A percentile compares a stretch with the other conserved stretches of the same genome.
These are phyloP conservation scores for Beauveria sp. DNA, from an alignment of 2,329 filamentous ascomycete species.

Conservation along the genomic window DNA sequence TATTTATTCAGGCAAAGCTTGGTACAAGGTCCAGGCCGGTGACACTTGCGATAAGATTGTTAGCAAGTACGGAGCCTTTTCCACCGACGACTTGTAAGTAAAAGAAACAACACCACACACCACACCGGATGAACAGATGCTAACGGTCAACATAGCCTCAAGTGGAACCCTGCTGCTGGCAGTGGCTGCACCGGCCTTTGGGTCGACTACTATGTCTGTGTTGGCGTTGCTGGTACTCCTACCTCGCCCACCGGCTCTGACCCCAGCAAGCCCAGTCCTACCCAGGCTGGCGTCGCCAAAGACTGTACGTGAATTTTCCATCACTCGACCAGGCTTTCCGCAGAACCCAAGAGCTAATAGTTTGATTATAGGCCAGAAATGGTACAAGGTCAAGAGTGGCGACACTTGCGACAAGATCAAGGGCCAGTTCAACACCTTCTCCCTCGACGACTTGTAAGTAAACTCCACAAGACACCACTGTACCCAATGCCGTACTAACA, in stretches of 20 bases:
- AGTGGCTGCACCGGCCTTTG: slow-evolving; percentile 12
- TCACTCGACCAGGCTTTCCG: not conserved
- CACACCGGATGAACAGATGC: not conserved
- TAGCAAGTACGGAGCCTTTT: slow-evolving; percentile 18
- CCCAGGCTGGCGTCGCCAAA: slow-evolving; percentile 2
- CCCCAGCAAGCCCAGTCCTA: slow-evolving; percentile 10
- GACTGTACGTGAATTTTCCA: not conserved
- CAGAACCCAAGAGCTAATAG: not conserved
- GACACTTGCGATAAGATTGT: slow-evolving; percentile 13
- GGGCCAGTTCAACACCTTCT: slow-evolving; percentile 17
- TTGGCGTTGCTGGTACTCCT: slow-evolving; percentile 20
- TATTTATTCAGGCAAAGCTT: not conserved
- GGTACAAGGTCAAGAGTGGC: slow-evolving; percentile 12
- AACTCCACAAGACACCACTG: not conserved
- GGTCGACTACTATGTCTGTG: slow-evolving; percentile 13
- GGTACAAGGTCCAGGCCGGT: slow-evolving; percentile 11
- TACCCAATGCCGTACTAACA: not conserved
- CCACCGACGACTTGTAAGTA: slow-evolving; percentile 9
- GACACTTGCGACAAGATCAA: slow-evolving; percentile 14
- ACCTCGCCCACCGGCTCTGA: not conserved
- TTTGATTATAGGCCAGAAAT: not conserved
- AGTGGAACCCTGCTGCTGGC: slow-evolving; percentile 13
- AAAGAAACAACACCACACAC: not conserved
- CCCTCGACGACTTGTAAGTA: slow-evolving; percentile 9
- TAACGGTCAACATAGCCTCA: slow-evolving; percentile 20